Evolutionary conservation across 495 filamentous ascomycete species (phyloP), one percentile per base, ranked within the genome.

Genomic region (Penicillium robsamsonii): DNA sequence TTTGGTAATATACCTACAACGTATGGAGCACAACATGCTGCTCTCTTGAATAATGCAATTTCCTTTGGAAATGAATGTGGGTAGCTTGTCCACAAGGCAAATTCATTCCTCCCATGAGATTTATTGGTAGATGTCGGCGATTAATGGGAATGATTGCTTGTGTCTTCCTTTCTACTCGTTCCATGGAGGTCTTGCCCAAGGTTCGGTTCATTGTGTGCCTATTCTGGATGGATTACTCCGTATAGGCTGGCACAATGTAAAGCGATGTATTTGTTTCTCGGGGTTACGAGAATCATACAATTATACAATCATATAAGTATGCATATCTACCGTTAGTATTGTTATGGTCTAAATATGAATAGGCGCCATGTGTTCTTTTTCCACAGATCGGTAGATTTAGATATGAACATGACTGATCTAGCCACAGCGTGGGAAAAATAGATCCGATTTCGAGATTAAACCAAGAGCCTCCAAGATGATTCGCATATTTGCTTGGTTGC

Each of bases 321-420:
- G n/a, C 5, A 18, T 44, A 5, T 44, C 20, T 13, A 22, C 25
- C 25, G 25, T 27, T 27, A 27, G 4, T 27, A 27, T 3, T 27
- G 13, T 5, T 37, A n/a, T 15, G 33, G 12, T 5, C 15, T n/a
- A 13, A 38, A 17, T 38, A 17, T 17, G 25, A 6, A 31, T 31
- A 20, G 15, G 31, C n/a, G n/a, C n/a, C 15, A 27, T 29, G 25
- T 25, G 44, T 29, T 25, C 27, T 27, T n/a, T n/a, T 47, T 45
- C 12, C 12, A 31, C 27, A 31, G 45, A 47, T 47, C 45, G 27
- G 13, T 20, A n/a, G 31, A 41, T 51, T 41, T 41, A 37, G 48
- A 40, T 13, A 46, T 38, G 46, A 25, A 25, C 31, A 27, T 38
- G 48, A 20, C 20, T 25, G 48, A 50, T 50, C 48, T 25, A 27